Evolutionary conservation across 352 stramenopile genomes (phyloP), one percentile per base, ranked within the genome.

Genomic region (Plasmopara viticola): DNA sequence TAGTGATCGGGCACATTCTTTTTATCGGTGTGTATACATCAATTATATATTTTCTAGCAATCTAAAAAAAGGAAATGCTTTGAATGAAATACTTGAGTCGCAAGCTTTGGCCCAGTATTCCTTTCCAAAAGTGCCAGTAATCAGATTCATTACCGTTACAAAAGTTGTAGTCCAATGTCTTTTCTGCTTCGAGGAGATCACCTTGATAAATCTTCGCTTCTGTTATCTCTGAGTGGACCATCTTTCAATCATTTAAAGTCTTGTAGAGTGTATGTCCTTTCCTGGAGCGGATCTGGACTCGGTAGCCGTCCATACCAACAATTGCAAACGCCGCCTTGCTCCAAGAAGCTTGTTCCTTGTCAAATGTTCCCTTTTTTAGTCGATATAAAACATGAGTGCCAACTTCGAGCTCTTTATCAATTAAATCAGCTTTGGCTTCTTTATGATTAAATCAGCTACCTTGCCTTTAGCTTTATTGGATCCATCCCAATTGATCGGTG

Each of bases 401-500:
- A n/a, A n/a, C n/a, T n/a, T n/a, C n/a, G n/a, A n/a, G n/a, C n/a
- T n/a, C n/a, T n/a, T n/a, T n/a, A n/a, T n/a, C n/a, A n/a, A n/a
- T n/a, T n/a, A n/a, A n/a, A n/a, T n/a, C n/a, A n/a, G n/a, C n/a
- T n/a, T n/a, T n/a, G n/a, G n/a, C n/a, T n/a, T n/a, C n/a, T n/a
- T n/a, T n/a, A n/a, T n/a, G n/a, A n/a, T n/a, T n/a, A n/a, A n/a
- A n/a, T n/a, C n/a, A n/a, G n/a, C n/a, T 8, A 70, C 59, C 41
- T 68, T 64, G 34, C 66, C 30, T 34, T 34, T 34, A 10, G 35
- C 14, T 10, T 15, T 6, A 55, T 68, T 59, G n/a, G n/a, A n/a
- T n/a, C n/a, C n/a, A n/a, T 33, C 58, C 60, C 33, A 41, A n/a
- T n/a, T n/a, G 38, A 43, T 63, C 40, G 38, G 45, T 77, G 58